Base-by-base conservation (phyloP, 2,329 filamentous ascomycete species). In the Didymellaceae sp. region DNA sequence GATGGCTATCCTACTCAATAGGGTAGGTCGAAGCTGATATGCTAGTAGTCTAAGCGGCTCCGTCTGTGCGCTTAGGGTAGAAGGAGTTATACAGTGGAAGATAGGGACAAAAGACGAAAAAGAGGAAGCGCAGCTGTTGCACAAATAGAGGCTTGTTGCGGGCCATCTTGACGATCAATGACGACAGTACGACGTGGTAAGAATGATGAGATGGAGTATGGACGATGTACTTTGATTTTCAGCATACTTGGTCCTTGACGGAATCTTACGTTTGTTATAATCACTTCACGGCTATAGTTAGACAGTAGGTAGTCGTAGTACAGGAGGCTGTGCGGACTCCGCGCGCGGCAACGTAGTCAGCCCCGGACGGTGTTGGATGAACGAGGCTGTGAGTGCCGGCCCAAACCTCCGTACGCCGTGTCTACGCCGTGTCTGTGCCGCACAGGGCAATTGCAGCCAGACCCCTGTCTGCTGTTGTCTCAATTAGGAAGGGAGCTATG, bases 21-120 rank as follows among this genome's bases (percentile, higher is more conserved):
- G 21, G 41, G 16, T 45, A 47, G 6, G n/a, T 30, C 34, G 54
- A 14, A 6, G 24, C 28, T 13, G 48, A 17, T 6, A 8, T 34
- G 37, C 30, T 17, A 30, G 35, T 30, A 16, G 22, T 28, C 13
- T 51, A 32, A 28, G 46, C 34, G n/a, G 49, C 33, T 18, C 38
- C 17, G 10, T 54, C 48, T 35, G 46, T 32, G 26, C 46, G 52
- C 22, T 45, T 47, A 11, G 49, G 40, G 4, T 31, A 52, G 21
- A 46, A 62, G 21, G 51, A 61, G 31, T 59, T 56, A 44, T 67
- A 65, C 11, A 69, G 37, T 3, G 62, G 63, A 7, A 68, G 45
- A 33, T 61, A 68, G 20, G 62, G 66, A 42, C 59, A 66, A 30
- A 67, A 32, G 25, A 64, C 59, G 45, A 60, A 64, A 52, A 65